Base-by-base conservation (phyloP, 2,329 filamentous ascomycete genomes). In the Trichoderma arundinaceum region DNA sequence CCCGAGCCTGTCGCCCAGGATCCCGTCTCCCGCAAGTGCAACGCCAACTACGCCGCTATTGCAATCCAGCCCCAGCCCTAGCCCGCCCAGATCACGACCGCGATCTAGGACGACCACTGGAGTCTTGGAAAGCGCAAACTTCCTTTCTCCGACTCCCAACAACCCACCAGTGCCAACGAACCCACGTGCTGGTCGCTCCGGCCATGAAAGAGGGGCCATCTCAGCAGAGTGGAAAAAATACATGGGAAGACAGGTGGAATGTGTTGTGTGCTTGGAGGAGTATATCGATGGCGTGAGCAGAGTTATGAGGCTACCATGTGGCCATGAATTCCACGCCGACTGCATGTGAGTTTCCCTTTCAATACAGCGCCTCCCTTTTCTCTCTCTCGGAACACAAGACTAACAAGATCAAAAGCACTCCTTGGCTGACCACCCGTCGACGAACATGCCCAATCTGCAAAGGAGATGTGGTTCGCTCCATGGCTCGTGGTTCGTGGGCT, bases 361-460 rank as follows among this genome's bases (percentile, higher is more conserved):
- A 13, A 10, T 15, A 28, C 22, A 28, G 22, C 22, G 2, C 2
- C 4, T 28, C 4, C 22, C 22, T 28, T 4, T 62, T 17, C 39
- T 19, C 7, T 1, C 32, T 38, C 9, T 53, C 39, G 69, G 75
- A 72, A 72, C 73, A 68, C 22, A 12, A 51, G 56, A 35, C 46
- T 66, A 12, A 65, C 63, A 6, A 38, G 7, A 12, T 35, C 15
- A 2, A 28, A 69, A 97, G 93, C 75, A 98, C 95, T 4, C 95
- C 95, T 1, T 99, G 95, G 95, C 83, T 99, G 60, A 97, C 94
- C 0, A 98, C 94, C 15, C 89, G 94, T 56, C 90, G 95, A 69
- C 90, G 95, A 69, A 99, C 95, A n/a, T 99, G 95, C 73, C 95
- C 95, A 0, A 98, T 99, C 67, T 99, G 95, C 81, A 99, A 99